Evolutionary conservation across 352 stramenopile species (phyloP).

Genomic region (Phytophthora fragariaefolia): DNA sequence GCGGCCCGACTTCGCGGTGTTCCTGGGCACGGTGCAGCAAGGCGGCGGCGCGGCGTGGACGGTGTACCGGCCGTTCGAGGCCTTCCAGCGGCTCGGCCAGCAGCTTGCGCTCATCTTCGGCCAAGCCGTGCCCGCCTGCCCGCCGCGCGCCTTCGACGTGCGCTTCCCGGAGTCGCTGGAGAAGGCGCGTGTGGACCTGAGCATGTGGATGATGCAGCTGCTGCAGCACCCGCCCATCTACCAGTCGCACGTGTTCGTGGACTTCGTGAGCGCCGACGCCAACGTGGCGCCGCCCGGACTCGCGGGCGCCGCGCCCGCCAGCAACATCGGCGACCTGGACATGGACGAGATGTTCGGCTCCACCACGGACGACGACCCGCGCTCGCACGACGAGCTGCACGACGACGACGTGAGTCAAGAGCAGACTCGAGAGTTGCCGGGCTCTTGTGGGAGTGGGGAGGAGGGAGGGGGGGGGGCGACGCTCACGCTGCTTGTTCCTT

Average conservation of each 20-base stretch:
- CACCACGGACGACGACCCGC: conserved; percentile 62
- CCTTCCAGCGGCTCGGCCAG: conserved; percentile 76
- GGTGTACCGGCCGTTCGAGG: conserved; percentile 78
- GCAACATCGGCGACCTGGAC: conserved; percentile 84
- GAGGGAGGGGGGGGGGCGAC: no score
- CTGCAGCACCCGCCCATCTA: conserved; percentile 81
- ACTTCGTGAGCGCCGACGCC: conserved; percentile 82
- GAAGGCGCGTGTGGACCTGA: conserved; percentile 74
- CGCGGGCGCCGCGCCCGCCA: conserved; percentile 32
- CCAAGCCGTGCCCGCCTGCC: conserved; percentile 64
- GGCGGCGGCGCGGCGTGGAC: conserved; percentile 70
- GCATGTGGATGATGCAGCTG: conserved; percentile 85
- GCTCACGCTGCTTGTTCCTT: no score
- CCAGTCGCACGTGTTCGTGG: conserved; percentile 83
- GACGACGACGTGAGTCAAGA: conserved; percentile 60
- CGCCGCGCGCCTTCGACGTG: conserved; percentile 60
- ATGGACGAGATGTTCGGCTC: conserved; percentile 87
- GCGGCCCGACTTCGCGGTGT: conserved; percentile 64
- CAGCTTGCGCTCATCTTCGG: conserved; percentile 79
- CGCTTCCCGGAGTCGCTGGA: conserved; percentile 74
- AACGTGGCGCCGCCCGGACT: conserved; percentile 71
- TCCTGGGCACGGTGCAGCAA: conserved; percentile 80
- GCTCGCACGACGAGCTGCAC: conserved; percentile 53
- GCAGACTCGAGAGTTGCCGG: no score
- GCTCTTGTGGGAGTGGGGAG: no score